These are phyloP conservation scores for Solanum tarijense DNA, from an alignment of 257 asterid genomes.

Conservation along the genomic window DNA sequence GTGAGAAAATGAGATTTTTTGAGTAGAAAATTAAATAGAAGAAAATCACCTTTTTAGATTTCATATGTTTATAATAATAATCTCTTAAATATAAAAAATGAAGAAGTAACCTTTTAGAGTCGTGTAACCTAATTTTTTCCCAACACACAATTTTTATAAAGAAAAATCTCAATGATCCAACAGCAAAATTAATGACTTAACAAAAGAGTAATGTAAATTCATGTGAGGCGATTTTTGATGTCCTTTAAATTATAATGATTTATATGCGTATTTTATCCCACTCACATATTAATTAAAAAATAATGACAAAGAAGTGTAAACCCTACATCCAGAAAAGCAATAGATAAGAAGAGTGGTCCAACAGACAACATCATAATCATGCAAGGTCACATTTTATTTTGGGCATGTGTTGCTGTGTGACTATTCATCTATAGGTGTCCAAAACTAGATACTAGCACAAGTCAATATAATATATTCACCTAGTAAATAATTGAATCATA, in stretches of 20 bases:
- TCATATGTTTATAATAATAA: too few relatives aligned
- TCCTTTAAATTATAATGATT: too few relatives aligned
- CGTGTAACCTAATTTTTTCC: neutral
- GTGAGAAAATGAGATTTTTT: neutral
- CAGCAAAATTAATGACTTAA: neutral
- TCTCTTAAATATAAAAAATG: neutral
- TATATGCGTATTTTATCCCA: neutral
- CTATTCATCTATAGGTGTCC: neutral
- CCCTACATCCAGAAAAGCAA: neutral
- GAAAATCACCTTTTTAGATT: too few relatives aligned
- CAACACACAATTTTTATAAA: neutral
- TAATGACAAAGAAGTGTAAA: neutral
- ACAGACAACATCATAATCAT: neutral
- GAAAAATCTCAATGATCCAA: neutral
- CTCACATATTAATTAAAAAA: neutral
- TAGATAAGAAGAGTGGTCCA: constrained; percentile 10
- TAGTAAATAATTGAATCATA: neutral
- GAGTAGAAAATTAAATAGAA: too few relatives aligned
- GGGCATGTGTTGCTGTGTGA: neutral
- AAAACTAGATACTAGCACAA: neutral
- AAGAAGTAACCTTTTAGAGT: neutral
- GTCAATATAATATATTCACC: neutral
- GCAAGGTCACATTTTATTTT: neutral
- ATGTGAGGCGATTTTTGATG: too few relatives aligned
- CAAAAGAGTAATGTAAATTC: neutral